phyloP scores from a whole-genome alignment of 371 early-diverging fungal species.

The Blakeslea trispora region DNA sequence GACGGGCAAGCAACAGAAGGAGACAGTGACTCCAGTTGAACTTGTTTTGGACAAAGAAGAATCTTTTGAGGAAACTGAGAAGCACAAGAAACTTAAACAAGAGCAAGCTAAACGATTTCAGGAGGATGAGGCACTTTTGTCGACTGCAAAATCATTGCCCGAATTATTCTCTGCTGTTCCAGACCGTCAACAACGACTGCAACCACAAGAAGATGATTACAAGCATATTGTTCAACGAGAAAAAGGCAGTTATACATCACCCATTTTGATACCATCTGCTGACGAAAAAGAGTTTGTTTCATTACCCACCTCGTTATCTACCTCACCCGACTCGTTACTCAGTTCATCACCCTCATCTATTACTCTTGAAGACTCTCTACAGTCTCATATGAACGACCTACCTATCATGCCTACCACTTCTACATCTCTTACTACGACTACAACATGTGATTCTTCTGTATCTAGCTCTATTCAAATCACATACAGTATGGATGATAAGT shows the following conservation, averaged over 20 bases:
- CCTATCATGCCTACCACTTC: conserved; percentile 6
- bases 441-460: conserved; percentile 12
- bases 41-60: conserved; percentile 1
- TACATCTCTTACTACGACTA: background rate
- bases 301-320: conserved; percentile 10
- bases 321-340: conserved; percentile 15
- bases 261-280: conserved; percentile 8
- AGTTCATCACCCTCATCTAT: conserved; percentile 20
- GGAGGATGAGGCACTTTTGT: conserved; percentile 20
- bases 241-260: background rate
- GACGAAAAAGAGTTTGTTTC: background rate
- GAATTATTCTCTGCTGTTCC: conserved; percentile 30
- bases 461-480: conserved; percentile 1
- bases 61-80: background rate
- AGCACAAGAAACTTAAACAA: background rate
- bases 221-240: too few relatives aligned
- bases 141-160: conserved; percentile 31
- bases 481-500: conserved; percentile 3
- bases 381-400: too few relatives aligned
- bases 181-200: conserved; percentile 1
- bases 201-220: background rate
- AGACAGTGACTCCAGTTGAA: background rate
- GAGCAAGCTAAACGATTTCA: conserved; percentile 8
- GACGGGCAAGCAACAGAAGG: background rate
- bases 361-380: conserved; percentile 11